phyloP scores from a whole-genome alignment of 345 rosid species.

The Boechera divaricarpa region DNA sequence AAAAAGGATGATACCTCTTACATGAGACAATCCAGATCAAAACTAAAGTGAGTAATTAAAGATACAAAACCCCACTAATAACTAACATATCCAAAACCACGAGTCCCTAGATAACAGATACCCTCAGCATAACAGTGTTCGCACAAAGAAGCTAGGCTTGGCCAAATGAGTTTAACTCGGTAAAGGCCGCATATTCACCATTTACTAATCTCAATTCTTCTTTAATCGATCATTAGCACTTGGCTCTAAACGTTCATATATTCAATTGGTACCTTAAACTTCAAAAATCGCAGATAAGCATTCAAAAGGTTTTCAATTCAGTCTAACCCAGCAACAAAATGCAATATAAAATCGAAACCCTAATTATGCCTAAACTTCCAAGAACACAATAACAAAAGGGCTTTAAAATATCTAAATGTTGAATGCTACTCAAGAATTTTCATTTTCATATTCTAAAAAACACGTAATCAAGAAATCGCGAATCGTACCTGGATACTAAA shows the following conservation, averaged over 20 bases:
- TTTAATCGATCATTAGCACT: not conserved
- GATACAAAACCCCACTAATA: not conserved
- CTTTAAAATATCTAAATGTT: not conserved
- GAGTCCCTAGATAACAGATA: slow-evolving; percentile 12
- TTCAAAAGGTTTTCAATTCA: slow-evolving; percentile 12
- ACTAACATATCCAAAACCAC: slow-evolving; percentile 15
- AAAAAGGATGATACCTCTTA: slow-evolving; percentile 6
- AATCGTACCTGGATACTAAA: slow-evolving; percentile 89
- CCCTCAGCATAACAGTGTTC: not conserved
- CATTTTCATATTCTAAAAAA: not conserved
- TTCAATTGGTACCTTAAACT: not conserved
- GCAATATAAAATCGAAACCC: slow-evolving; percentile 23
- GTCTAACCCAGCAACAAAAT: not conserved
- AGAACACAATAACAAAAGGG: not conserved
- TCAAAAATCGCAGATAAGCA: not conserved
- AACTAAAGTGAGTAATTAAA: not conserved
- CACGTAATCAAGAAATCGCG: not conserved
- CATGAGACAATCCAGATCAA: slow-evolving; percentile 16
- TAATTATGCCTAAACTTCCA: slow-evolving; percentile 10
- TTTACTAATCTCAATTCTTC: slow-evolving; percentile 24
- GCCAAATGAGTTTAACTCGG: not conserved
- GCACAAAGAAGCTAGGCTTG: slow-evolving; percentile 21
- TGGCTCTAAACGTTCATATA: not conserved
- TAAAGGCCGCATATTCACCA: not conserved
- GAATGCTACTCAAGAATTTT: not conserved